phyloP scores from a whole-genome alignment of 352 stramenopile genomes.

The Phytophthora ohioensis region DNA sequence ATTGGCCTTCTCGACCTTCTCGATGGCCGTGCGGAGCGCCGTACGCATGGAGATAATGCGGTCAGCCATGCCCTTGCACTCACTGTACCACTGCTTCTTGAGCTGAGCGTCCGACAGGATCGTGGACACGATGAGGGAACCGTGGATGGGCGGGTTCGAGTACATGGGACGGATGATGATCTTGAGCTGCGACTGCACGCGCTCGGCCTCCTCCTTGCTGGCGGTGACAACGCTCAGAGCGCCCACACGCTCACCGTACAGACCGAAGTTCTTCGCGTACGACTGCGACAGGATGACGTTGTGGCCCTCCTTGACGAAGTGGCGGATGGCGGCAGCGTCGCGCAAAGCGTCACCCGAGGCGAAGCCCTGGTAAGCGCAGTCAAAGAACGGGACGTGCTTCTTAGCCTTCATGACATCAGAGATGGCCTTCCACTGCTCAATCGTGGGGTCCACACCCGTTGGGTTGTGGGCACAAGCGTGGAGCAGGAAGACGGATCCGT shows the following conservation, averaged over 20 bases:
- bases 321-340: conserved; percentile 95
- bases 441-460: conserved; percentile 97
- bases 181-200: conserved; percentile 98
- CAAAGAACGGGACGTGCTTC: conserved; percentile 98
- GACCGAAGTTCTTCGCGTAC: conserved; percentile 99
- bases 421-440: conserved; percentile 99
- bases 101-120: conserved; percentile 95
- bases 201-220: conserved; percentile 95
- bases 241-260: conserved; percentile 99
- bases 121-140: conserved; percentile 97
- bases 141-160: conserved; percentile 99
- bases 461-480: conserved; percentile 99
- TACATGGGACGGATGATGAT: conserved; percentile 99
- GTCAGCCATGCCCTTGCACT: conserved; percentile 97
- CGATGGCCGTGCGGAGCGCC: conserved; percentile 81
- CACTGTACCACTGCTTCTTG: conserved; percentile 93
- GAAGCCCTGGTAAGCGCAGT: conserved; percentile 99
- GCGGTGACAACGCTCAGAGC: conserved; percentile 96
- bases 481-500: conserved; percentile 97
- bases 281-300: conserved; percentile 97
- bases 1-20: conserved; percentile 79
- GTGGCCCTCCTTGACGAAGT: conserved; percentile 99
- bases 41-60: conserved; percentile 96
- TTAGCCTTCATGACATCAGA: conserved; percentile 95
- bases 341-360: conserved; percentile 96